Evolutionary conservation across 441 rosid species (phyloP).

Genomic region (Pelargonium fulgidum): DNA sequence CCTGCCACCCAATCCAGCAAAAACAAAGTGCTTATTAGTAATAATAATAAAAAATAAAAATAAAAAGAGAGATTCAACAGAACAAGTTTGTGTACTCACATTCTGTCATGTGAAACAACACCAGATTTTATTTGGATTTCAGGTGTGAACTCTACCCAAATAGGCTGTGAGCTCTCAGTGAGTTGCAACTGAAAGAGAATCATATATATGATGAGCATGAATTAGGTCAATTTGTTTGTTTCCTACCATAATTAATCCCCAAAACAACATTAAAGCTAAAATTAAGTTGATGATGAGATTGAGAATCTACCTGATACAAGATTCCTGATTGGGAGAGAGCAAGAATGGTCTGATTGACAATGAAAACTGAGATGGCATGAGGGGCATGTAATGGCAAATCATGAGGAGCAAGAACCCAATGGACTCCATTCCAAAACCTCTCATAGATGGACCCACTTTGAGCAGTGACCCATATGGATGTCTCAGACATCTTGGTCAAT

Average conservation of each 20-base stretch:
- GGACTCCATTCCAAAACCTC: slow-evolving; percentile 74
- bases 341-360: slow-evolving; percentile 59
- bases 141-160: slow-evolving; percentile 47
- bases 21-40: slow-evolving; percentile 6
- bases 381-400: slow-evolving; percentile 47
- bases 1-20: slow-evolving; percentile 28
- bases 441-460: slow-evolving; percentile 62
- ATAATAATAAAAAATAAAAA: neutral
- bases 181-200: slow-evolving; percentile 45
- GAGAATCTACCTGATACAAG: slow-evolving; percentile 44
- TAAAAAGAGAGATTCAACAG: too few relatives aligned
- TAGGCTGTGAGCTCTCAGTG: slow-evolving; percentile 45
- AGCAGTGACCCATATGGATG: slow-evolving; percentile 66
- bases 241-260: too few relatives aligned
- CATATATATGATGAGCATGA: slow-evolving; percentile 2
- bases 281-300: too few relatives aligned
- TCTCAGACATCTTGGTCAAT: slow-evolving; percentile 50
- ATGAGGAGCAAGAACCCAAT: slow-evolving; percentile 67
- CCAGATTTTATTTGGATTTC: slow-evolving; percentile 46
- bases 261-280: too few relatives aligned
- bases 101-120: slow-evolving; percentile 42
- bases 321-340: slow-evolving; percentile 52
- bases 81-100: slow-evolving; percentile 33
- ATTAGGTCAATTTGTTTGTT: neutral
- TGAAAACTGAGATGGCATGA: slow-evolving; percentile 36